A percentile compares a stretch with the other conserved stretches of the same genome.
phyloP scores from a whole-genome alignment of 2,329 filamentous ascomycete species.

The Myriosclerotinia duriaeana region DNA sequence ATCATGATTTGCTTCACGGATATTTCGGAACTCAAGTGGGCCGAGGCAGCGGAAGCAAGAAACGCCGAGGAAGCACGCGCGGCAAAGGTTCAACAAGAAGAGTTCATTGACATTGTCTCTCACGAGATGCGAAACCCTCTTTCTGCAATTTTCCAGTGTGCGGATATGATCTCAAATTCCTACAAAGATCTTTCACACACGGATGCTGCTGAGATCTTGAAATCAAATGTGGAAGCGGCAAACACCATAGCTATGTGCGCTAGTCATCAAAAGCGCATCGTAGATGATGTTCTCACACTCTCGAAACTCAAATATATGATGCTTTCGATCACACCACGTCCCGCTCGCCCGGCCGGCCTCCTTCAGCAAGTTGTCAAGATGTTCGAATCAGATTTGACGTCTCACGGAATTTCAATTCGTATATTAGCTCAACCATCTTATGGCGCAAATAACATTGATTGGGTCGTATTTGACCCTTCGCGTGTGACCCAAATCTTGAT shows the following conservation, averaged over 20 bases:
- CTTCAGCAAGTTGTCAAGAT: slow-evolving; percentile 70
- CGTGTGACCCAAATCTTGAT: slow-evolving; percentile 77
- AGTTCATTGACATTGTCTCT: slow-evolving; percentile 74
- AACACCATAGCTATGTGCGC: slow-evolving; percentile 77
- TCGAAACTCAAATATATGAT: slow-evolving; percentile 76
- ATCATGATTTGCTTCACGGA: slow-evolving; percentile 38
- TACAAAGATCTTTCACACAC: slow-evolving; percentile 35
- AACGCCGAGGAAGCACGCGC: slow-evolving; percentile 54
- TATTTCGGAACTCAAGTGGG: slow-evolving; percentile 38
- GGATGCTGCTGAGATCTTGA: slow-evolving; percentile 48
- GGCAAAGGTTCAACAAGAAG: slow-evolving; percentile 69
- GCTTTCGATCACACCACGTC: slow-evolving; percentile 68
- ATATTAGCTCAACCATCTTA: slow-evolving; percentile 66
- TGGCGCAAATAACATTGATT: slow-evolving; percentile 57
- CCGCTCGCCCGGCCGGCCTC: slow-evolving; percentile 60
- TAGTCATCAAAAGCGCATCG: slow-evolving; percentile 76
- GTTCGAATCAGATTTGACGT: slow-evolving; percentile 73
- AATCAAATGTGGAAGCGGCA: slow-evolving; percentile 66
- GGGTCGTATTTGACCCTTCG: slow-evolving; percentile 69
- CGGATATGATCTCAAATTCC: slow-evolving; percentile 64
- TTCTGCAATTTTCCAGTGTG: slow-evolving; percentile 73
- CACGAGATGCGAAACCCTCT: slow-evolving; percentile 74
- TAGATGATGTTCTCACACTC: slow-evolving; percentile 72
- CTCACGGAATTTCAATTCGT: slow-evolving; percentile 64
- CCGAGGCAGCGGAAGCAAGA: slow-evolving; percentile 43